These are phyloP conservation scores for Fagopyrum homotropicum DNA, from an alignment of 148 eudicot genomes.

Conservation along the genomic window DNA sequence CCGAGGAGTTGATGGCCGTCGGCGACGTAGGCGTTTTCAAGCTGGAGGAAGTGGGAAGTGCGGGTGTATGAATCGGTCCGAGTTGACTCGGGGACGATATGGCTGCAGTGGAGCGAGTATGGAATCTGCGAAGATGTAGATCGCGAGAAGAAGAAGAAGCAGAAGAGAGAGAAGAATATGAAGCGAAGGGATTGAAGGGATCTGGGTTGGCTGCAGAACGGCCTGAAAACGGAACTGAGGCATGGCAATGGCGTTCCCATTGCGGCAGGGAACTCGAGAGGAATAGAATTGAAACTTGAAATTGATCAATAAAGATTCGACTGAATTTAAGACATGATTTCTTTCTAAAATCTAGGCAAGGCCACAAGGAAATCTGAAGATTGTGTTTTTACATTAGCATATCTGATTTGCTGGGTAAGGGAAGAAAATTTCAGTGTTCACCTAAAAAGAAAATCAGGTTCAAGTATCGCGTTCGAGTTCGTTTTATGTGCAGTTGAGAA, in stretches of 20 bases:
- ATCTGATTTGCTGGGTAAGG: no score
- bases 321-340: no score
- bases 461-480: no score
- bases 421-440: no score
- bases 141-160: background rate
- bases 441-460: no score
- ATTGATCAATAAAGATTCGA: no score
- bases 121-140: constrained; percentile 19
- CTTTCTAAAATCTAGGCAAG: no score
- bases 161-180: constrained; percentile 2
- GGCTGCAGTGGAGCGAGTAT: constrained; percentile 47
- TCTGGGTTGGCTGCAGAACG: background rate
- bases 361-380: no score
- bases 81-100: constrained; percentile 30
- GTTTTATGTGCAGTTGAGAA: no score
- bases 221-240: background rate
- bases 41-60: constrained; percentile 15
- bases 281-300: no score
- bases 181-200: constrained; percentile 13
- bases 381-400: no score
- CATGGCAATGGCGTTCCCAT: background rate
- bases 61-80: constrained; percentile 14
- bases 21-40: constrained; percentile 27
- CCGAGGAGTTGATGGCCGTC: constrained; percentile 20
- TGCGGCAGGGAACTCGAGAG: background rate